phyloP scores from a whole-genome alignment of 495 filamentous ascomycete species.

The Neurospora sp. region DNA sequence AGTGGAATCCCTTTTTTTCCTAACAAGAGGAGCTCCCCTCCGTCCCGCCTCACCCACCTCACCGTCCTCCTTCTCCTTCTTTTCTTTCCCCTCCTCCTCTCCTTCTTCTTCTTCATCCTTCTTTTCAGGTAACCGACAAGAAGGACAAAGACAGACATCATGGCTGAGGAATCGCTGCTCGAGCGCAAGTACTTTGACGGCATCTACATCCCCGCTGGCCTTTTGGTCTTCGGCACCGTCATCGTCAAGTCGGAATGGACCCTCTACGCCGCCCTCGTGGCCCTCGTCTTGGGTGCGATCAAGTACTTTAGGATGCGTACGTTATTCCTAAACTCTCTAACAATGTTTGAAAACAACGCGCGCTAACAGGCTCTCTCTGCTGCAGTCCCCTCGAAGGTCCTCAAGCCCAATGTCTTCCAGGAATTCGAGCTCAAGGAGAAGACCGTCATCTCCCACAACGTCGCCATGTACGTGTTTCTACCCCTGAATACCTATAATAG shows the following conservation, averaged over 20 bases:
- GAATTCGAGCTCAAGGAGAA: slow-evolving; percentile 84
- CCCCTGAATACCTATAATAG: neutral
- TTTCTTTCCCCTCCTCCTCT: neutral
- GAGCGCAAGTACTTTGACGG: slow-evolving; percentile 50
- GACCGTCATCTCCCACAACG: slow-evolving; percentile 90
- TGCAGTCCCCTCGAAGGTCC: slow-evolving; percentile 62
- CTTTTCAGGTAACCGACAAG: slow-evolving; percentile 1
- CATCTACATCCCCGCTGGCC: slow-evolving; percentile 75
- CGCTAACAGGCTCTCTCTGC: slow-evolving; percentile 4
- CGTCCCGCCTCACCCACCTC: neutral
- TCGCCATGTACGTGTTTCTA: slow-evolving; percentile 59
- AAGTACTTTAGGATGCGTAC: slow-evolving; percentile 55
- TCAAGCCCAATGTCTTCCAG: slow-evolving; percentile 82
- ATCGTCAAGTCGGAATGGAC: slow-evolving; percentile 73
- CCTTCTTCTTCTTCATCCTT: neutral
- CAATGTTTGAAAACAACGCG: slow-evolving; percentile 12
- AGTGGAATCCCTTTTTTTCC: neutral
- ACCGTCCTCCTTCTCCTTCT: neutral
- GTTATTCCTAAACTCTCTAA: neutral
- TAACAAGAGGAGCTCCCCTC: neutral
- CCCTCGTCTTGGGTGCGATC: slow-evolving; percentile 47
- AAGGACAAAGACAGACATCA: slow-evolving; percentile 4
- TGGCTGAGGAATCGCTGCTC: slow-evolving; percentile 18
- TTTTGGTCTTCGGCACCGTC: slow-evolving; percentile 64
- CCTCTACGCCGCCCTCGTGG: slow-evolving; percentile 57